Base-by-base conservation (phyloP, 768 basidiomycete genomes). In the Mycena galopus region DNA sequence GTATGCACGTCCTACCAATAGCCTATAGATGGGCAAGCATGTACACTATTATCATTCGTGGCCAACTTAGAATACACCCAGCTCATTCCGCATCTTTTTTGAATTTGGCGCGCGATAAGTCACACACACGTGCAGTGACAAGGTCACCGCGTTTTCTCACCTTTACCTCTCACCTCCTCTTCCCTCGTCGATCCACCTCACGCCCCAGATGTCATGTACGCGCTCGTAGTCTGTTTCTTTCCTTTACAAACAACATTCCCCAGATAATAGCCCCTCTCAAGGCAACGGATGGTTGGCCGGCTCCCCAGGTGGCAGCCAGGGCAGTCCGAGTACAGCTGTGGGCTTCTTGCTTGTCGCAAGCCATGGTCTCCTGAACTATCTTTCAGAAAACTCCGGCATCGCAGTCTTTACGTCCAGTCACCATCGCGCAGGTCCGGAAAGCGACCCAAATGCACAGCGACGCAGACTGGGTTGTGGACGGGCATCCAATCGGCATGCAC, bases 391-490 rank as follows among this genome's bases (percentile, higher is more conserved):
- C 79, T 55, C 85, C 86, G 71, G 77, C 82, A 37, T 81, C 84
- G 0, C 82, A 84, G 62, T 85, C 82, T 12, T 53, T 83, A 79
- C 69, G 83, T 61, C 81, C 77, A n/a, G 78, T 83, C n/a, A 82
- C 81, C 9, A 75, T 84, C 76, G 87, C 89, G 62, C 96, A 97
- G 78, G 86, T 98, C 55, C 79, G 85, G 39, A 88, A 89, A 75
- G 93, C 96, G 2, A 86, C 84, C n/a, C 96, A 97, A 84, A 87
- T 92, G 7, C 95, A 97, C 78, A 86, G 93, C 1, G 97, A 98
- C 75, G 93, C 94, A 2, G 95, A 97, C 69, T 98, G 96, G 91
- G 86, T 86, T 70, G 85, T 99, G 37, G 96, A 96, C 69, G 93
- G 91, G 32, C 82, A 87, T 5, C 94, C 96, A 73, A 86, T 96